Evolutionary conservation across 441 rosid genomes (phyloP), one percentile per base, ranked within the genome.

Genomic region (Eutrema salsugineum): DNA sequence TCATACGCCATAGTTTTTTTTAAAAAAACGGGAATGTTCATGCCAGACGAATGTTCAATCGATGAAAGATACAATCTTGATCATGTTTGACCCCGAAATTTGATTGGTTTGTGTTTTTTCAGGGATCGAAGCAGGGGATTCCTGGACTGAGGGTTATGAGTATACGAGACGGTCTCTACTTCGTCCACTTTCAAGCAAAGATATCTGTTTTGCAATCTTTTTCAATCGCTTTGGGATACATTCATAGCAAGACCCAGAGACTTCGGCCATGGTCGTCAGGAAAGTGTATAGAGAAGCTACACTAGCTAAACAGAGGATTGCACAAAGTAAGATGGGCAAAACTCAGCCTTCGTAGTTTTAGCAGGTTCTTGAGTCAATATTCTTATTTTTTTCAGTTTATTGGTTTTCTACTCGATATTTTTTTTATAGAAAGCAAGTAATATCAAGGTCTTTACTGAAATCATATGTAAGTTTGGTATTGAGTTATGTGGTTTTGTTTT

Each of bases 151-250:
- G 88, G 78, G 84, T 93, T 80, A 83, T 79, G 66, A 87, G 77
- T 72, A 79, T 91, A 63, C 79, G 75, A 17, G 86, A 84, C 12
- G 97, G 93, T 42, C 83, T 91, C 74, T 88, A 93, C 75, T 82
- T 83, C 40, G 78, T 93, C 51, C 87, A 86, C 68, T 87, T 91
- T 65, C 86, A 85, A 71, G 81, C 86, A 60, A 68, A 81, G 35
- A 70, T 90, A 42, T 90, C 98, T 46, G 88, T 85, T 39, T 66
- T 93, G 89, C 98, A 93, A 71, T 79, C 92, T 38, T 83, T 93
- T 65, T 72, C 94, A 44, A 81, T 89, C 71, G 98, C 98, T 54
- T 77, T 93, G 49, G 94, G 97, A 5, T 87, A 78, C 61, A 81
- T 93, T 66, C 96, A 90, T 80, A 49, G 79, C 65, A 87, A 84